phyloP scores from a whole-genome alignment of 2,329 filamentous ascomycete genomes.

The Exserohilum rostratum region DNA sequence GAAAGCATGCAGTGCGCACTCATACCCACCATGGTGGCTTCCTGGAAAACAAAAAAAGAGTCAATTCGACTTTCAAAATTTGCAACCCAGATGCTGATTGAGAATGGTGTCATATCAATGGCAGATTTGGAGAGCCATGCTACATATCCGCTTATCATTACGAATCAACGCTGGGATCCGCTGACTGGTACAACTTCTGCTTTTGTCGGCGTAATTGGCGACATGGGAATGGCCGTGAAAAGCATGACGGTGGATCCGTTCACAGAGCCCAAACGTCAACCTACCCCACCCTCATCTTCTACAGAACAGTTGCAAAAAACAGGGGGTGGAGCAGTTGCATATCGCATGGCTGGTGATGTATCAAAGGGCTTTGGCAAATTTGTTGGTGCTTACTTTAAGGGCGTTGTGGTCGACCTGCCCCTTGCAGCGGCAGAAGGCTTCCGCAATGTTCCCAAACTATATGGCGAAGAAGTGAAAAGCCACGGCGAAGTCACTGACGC shows the following conservation, averaged over 20 bases:
- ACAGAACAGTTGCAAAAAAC: not conserved
- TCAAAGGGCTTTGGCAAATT: slow-evolving; percentile 31
- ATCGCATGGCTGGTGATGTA: slow-evolving; percentile 14
- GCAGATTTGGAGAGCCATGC: slow-evolving; percentile 30
- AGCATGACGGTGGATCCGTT: slow-evolving; percentile 55
- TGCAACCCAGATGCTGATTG: slow-evolving; percentile 30
- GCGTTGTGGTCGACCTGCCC: slow-evolving; percentile 46
- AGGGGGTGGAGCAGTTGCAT: slow-evolving; percentile 9
- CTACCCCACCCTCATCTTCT: slow-evolving; percentile 4
- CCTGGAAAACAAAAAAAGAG: slow-evolving; percentile 29
- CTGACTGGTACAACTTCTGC: slow-evolving; percentile 69
- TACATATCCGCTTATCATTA: slow-evolving; percentile 38
- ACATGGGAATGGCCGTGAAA: slow-evolving; percentile 63
- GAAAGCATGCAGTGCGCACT: slow-evolving; percentile 33
- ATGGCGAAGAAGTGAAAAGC: slow-evolving; percentile 45
- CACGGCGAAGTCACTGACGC: slow-evolving; percentile 43
- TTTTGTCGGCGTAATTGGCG: slow-evolving; percentile 59
- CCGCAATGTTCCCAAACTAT: slow-evolving; percentile 43
- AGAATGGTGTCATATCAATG: slow-evolving; percentile 20
- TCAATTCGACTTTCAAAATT: slow-evolving; percentile 29
- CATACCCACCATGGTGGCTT: slow-evolving; percentile 25
- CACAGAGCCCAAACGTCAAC: slow-evolving; percentile 10
- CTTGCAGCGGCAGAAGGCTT: slow-evolving; percentile 47
- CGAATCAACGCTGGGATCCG: slow-evolving; percentile 61
- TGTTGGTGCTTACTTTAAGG: slow-evolving; percentile 34